Percentiles rank a stretch among this genome's conserved stretches.
These are phyloP conservation scores for Epichloe coenophiala DNA, from an alignment of 2,329 filamentous ascomycete genomes.

Conservation along the genomic window DNA sequence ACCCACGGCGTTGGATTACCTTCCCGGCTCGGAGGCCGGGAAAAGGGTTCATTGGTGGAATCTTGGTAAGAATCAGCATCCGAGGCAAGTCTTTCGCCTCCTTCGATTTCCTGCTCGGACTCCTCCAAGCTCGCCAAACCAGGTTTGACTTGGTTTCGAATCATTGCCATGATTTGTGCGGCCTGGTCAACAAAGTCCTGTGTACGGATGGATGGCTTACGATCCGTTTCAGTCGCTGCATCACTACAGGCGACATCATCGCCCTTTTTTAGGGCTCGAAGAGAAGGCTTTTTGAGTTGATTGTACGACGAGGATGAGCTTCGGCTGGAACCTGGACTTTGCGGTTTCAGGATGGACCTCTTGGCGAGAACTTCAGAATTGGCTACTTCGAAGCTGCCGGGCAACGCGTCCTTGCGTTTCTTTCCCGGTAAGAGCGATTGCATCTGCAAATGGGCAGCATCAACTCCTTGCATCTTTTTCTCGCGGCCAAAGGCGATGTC, in stretches of 20 bases:
- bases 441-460: conserved; percentile 40
- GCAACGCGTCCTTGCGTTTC: conserved; percentile 44
- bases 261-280: conserved; percentile 11
- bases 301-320: conserved; percentile 2
- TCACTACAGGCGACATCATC: conserved; percentile 7
- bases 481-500: conserved; percentile 43
- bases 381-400: conserved; percentile 36
- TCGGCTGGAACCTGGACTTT: conserved; percentile 44
- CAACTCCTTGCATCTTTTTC: conserved; percentile 25
- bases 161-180: conserved; percentile 88
- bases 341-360: conserved; percentile 48
- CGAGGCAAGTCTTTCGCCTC: conserved; percentile 21
- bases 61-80: conserved; percentile 49
- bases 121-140: conserved; percentile 67
- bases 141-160: conserved; percentile 64
- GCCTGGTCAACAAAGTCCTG: conserved; percentile 92
- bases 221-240: conserved; percentile 21
- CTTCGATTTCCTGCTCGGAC: conserved; percentile 39
- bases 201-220: conserved; percentile 72
- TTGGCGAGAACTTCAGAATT: conserved; percentile 42
- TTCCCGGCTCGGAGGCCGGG: conserved; percentile 76
- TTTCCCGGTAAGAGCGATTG: conserved; percentile 42
- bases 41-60: conserved; percentile 64
- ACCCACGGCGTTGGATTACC: conserved; percentile 51
- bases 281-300: conserved; percentile 12